Conservation (phyloP, 2,329 filamentous ascomycete genomes). For the Phialocephala sp. region DNA sequence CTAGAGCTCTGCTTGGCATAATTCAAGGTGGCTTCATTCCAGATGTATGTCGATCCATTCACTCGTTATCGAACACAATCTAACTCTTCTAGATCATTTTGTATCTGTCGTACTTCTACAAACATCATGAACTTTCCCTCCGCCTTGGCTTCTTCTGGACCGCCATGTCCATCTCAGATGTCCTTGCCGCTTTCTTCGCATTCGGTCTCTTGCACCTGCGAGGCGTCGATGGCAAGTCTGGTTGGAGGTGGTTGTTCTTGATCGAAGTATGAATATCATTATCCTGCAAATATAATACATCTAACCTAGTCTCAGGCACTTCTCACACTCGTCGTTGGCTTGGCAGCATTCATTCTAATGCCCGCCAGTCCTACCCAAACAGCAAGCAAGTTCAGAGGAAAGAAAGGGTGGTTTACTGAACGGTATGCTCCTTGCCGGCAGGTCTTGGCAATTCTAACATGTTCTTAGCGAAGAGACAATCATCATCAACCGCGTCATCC, state of each 20-base stretch:
- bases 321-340: conserved; percentile 36
- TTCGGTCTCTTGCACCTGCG: conserved; percentile 61
- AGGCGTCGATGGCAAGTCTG: conserved; percentile 56
- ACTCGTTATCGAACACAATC: not conserved
- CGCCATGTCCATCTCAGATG: conserved; percentile 56
- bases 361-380: conserved; percentile 37
- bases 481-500: conserved; percentile 62
- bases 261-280: conserved; percentile 37
- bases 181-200: conserved; percentile 60
- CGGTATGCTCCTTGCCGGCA: conserved; percentile 35
- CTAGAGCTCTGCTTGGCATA: conserved; percentile 38
- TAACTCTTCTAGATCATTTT: conserved; percentile 50
- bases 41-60: conserved; percentile 52
- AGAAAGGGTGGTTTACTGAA: conserved; percentile 66
- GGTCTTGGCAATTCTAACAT: not conserved
- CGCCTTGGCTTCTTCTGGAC: conserved; percentile 73
- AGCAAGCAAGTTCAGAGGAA: conserved; percentile 60
- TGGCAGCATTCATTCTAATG: conserved; percentile 35
- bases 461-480: conserved; percentile 59
- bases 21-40: conserved; percentile 60
- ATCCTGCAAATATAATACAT: conserved; percentile 23
- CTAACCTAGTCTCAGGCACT: conserved; percentile 27
- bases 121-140: conserved; percentile 65
- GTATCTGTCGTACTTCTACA: conserved; percentile 76
- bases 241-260: conserved; percentile 63